Base-by-base conservation (phyloP, 768 basidiomycete species). In the Lactarius sanguifluus region DNA sequence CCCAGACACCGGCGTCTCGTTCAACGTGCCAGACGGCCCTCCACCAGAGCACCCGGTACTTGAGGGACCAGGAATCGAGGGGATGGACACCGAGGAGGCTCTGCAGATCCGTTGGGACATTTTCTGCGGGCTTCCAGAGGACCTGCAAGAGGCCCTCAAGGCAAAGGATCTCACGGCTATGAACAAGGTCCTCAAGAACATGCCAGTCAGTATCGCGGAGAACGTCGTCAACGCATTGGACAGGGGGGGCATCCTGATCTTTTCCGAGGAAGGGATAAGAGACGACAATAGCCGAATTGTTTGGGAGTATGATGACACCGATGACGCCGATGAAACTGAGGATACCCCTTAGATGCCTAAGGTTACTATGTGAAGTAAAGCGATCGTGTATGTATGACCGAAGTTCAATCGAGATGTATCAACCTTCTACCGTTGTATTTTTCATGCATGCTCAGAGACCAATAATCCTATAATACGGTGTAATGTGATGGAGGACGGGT, bases 11-110 rank as follows among this genome's bases (percentile, higher is more conserved):
- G 80, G 78, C 38, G 96, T 98, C 77, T 77, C 83, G 2, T 98
- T 98, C 84, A 96, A 96, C 75, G 88, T 98, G 13, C 97, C 97
- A 3, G 91, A 94, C 45, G 96, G 97, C 0, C 96, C 96, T 5
- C 95, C 97, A 4, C 95, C 97, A 0, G 92, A 89, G 61, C 78
- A 92, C 63, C 80, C 98, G 65, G 79, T 83, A 56, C 84, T 98
- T 30, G 96, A 98, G 73, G 95, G 96, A 1, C 89, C 90, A n/a
- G 93, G 90, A 1, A 86, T 87, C 38, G 93, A 97, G 76, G 78
- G 72, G 52, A 76, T 97, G 71, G 88, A 96, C 73, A 74, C 93
- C 59, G 93, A 92, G 70, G 86, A 94, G 74, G 94, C 90, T 65
- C 77, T 98, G 71, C 88, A 94, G 78, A 83, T 88, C 75, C 86